Base-by-base conservation (phyloP, 108 stramenopile genomes). In the Mediolabrus comicus region DNA sequence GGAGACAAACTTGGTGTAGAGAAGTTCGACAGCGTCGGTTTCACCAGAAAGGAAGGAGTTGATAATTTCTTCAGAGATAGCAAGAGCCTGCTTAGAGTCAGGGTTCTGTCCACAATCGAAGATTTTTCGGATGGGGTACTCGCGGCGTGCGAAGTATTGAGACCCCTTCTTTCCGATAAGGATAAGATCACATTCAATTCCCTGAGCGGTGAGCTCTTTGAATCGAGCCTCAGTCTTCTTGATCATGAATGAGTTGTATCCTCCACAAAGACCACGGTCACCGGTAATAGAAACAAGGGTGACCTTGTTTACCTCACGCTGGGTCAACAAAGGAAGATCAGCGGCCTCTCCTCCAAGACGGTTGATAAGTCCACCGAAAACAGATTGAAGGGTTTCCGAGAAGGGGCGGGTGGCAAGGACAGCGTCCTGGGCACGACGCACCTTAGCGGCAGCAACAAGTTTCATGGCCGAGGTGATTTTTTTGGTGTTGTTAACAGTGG, bases 391-490 rank as follows among this genome's bases (percentile, higher is more conserved):
- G 51, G 93, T 94, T 71, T 97, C 97, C 10, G 87, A 91, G 83
- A 98, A 98, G 33, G 97, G 97, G 71, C 97, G 95, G 41, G 97
- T 96, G 70, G 86, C 86, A 53, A 97, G 81, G 51, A 96, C 96
- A 41, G 96, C 93, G 25, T 97, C 96, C 79, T 98, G 97, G n/a
- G 97, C 97, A 73, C 94, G 92, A 67, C 96, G 95, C 33, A 98
- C 97, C 80, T 96, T 96, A 36, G 97, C 96, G 46, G 97, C 97
- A 60, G 97, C 97, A 57, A 98, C 97, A 58, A 98, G 96, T 76
- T 96, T 94, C 97, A 98, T 98, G 69, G 97, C 97, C 77, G 87
- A 91, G 66, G 97, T 98, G 81, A 98, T 97, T 82, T 94, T 94
- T 67, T 83, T 79, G 35, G 93, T 96, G 82, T 93, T 93, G 70